Evolutionary conservation across 2,329 filamentous ascomycete species (phyloP).

Genomic region (Cladosporium colombiae): DNA sequence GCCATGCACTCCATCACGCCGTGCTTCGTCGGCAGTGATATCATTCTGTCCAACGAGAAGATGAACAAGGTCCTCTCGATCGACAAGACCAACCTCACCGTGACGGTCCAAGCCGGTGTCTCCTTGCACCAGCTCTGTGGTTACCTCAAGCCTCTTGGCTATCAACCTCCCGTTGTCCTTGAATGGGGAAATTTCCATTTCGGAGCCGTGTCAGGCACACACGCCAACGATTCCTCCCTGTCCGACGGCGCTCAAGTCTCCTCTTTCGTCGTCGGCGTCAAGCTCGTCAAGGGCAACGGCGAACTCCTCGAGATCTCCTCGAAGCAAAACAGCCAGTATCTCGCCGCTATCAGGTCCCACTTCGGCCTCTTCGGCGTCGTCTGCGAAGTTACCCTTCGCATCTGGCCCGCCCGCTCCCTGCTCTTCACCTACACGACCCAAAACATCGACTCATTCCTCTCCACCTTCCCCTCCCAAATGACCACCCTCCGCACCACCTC

Average conservation of each 20-base stretch:
- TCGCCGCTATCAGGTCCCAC: conserved; percentile 20
- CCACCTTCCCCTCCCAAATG: conserved; percentile 11
- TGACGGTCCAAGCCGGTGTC: conserved; percentile 19
- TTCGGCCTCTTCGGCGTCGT: conserved; percentile 22
- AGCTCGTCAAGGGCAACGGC: conserved; percentile 17
- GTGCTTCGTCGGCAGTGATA: conserved; percentile 18
- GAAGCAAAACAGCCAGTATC: conserved; percentile 14
- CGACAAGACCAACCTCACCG: conserved; percentile 20
- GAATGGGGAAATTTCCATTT: conserved; percentile 24
- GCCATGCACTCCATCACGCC: conserved; percentile 22
- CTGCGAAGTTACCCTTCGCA: conserved; percentile 18
- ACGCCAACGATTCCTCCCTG: conserved; percentile 20
- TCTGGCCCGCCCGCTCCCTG: conserved; percentile 18
- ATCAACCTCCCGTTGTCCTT: conserved; percentile 21
- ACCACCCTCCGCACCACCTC: background rate
- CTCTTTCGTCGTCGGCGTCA: conserved; percentile 22
- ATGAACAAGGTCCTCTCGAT: conserved; percentile 15
- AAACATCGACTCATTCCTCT: conserved; percentile 8
- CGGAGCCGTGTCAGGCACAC: conserved; percentile 18
- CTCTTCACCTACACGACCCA: conserved; percentile 20
- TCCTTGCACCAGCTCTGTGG: conserved; percentile 18
- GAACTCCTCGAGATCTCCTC: conserved; percentile 20
- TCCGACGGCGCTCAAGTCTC: conserved; percentile 14
- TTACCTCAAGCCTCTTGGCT: conserved; percentile 20
- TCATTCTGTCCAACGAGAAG: conserved; percentile 16